Evolutionary conservation across 2,329 filamentous ascomycete species (phyloP), one percentile per base, ranked within the genome.

Genomic region (Fusarium luffae): DNA sequence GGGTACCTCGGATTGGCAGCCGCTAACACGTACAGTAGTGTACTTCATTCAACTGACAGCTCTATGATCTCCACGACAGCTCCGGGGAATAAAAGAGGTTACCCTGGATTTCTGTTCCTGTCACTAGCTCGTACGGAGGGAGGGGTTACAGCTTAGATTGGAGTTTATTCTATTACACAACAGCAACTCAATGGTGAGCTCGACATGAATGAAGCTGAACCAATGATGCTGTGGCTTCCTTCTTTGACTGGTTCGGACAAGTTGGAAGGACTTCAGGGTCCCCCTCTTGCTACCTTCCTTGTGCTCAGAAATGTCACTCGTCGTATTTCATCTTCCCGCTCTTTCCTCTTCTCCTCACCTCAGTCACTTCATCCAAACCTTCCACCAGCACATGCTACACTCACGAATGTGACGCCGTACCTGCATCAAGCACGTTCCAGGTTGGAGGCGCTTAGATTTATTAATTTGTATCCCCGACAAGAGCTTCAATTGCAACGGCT

Each of bases 211-310:
- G 25, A 58, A 30, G 12, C 21, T 57, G 32, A 51, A 44, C 40
- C 51, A 60, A 72, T 73, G 61, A 66, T 72, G 71, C 58, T 52
- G 71, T 74, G 71, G 71, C 69, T 68, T 66, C 47, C 62, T 47
- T 60, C 50, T 46, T 42, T 51, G 41, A 46, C 54, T 51, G 68
- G 56, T 27, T 43, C 43, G 44, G 51, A 51, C 40, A 25, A n/a
- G 19, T 5, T 23, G 44, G 25, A 27, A 47, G 25, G 16, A 8
- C 42, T 47, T 47, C 44, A 28, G 44, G 32, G n/a, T 37, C 25
- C 32, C 19, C 41, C 9, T 43, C 41, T 43, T 43, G 21, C 21
- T 43, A 10, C 50, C 13, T 58, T 21, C 23, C 10, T 19, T 49
- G 55, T 55, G 23, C 19, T 48, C 34, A 44, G 48, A 63, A 63